A percentile compares a stretch with the other conserved stretches of the same genome.
Conservation (phyloP, 2,329 filamentous ascomycete genomes). For the Albifimbria verrucaria region DNA sequence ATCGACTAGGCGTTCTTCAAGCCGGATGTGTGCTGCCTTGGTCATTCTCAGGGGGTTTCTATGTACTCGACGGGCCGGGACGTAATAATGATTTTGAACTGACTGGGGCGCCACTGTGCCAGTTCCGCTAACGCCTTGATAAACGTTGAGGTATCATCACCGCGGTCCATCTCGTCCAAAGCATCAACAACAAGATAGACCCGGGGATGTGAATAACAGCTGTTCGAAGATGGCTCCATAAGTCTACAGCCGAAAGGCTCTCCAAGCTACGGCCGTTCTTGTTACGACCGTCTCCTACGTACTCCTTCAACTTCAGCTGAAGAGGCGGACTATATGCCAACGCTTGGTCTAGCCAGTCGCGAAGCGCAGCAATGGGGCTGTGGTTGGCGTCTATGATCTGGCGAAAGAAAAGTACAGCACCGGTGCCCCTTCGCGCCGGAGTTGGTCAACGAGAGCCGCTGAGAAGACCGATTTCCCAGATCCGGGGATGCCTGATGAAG, state of each 20-base stretch:
- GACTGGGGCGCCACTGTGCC: slow-evolving; percentile 21
- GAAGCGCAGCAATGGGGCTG: slow-evolving; percentile 21
- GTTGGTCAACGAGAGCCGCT: slow-evolving; percentile 16
- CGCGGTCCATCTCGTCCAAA: slow-evolving; percentile 40
- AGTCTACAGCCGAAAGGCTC: slow-evolving; percentile 11
- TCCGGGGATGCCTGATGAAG: slow-evolving; percentile 28
- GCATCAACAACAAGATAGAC: slow-evolving; percentile 38
- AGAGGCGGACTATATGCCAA: slow-evolving; percentile 26
- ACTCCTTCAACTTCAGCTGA: slow-evolving; percentile 16
- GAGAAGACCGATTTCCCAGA: slow-evolving; percentile 35
- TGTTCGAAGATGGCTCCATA: slow-evolving; percentile 23
- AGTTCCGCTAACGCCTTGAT: slow-evolving; percentile 26
- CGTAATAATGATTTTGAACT: slow-evolving; percentile 37
- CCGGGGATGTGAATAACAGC: slow-evolving; percentile 8
- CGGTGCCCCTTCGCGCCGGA: slow-evolving; percentile 11
- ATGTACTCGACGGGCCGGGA: slow-evolving; percentile 33
- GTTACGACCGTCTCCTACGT: slow-evolving; percentile 3
- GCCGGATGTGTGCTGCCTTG: slow-evolving; percentile 25
- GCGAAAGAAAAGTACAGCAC: slow-evolving; percentile 36
- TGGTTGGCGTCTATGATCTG: slow-evolving; percentile 35
- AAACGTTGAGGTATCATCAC: slow-evolving; percentile 25
- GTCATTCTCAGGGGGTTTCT: slow-evolving; percentile 17
- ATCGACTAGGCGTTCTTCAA: slow-evolving; percentile 31
- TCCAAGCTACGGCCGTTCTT: too few relatives aligned
- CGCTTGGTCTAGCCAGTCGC: slow-evolving; percentile 32